Evolutionary conservation across 1,284 basidiomycete genomes (phyloP).

Genomic region (Tilletia indica): DNA sequence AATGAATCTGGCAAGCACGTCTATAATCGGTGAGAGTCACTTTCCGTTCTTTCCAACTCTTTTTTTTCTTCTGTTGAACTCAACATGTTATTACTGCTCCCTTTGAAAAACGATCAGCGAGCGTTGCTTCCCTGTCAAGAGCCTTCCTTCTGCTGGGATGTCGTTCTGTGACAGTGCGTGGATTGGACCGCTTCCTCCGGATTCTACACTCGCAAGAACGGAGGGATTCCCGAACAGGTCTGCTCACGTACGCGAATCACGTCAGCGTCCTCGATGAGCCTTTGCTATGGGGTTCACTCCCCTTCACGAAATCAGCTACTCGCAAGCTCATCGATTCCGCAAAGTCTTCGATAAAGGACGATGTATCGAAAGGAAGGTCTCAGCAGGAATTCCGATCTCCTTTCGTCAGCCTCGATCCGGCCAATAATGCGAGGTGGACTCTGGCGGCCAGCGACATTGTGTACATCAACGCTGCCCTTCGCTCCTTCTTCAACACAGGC

Average conservation of each 20-base stretch:
- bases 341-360: not conserved
- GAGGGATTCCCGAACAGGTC: constrained; percentile 29
- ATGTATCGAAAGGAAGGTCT: constrained; percentile 29
- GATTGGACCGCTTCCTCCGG: constrained; percentile 38
- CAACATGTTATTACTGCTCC: not conserved
- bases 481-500: constrained; percentile 76
- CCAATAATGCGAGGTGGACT: constrained; percentile 72
- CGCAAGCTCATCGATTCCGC: not conserved
- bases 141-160: constrained; percentile 38
- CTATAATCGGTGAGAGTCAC: not conserved
- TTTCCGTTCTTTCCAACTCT: not conserved
- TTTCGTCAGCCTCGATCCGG: constrained; percentile 26
- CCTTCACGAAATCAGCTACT: not conserved
- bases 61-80: not conserved
- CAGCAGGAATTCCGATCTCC: constrained; percentile 43
- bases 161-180: constrained; percentile 39
- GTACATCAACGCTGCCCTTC: constrained; percentile 77
- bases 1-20: too few relatives aligned
- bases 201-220: constrained; percentile 36
- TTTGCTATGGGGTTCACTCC: constrained; percentile 6
- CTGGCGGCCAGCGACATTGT: constrained; percentile 89
- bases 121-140: constrained; percentile 39
- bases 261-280: constrained; percentile 38
- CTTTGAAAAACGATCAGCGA: constrained; percentile 9
- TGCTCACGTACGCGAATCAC: constrained; percentile 52